Conservation (phyloP, 2,329 filamentous ascomycete genomes). For the Fusarium citri region DNA sequence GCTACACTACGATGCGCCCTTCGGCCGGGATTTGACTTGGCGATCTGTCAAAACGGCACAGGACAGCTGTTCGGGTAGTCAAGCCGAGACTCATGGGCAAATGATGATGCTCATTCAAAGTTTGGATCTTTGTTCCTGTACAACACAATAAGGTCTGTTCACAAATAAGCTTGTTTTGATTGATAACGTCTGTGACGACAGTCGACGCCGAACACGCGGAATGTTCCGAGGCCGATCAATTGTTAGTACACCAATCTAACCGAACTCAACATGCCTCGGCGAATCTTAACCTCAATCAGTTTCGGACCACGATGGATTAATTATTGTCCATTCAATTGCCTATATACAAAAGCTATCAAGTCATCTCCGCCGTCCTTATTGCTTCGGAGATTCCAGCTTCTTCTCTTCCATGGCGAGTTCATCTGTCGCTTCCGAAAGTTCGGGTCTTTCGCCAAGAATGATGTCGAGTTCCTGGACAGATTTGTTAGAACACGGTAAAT, state of each 20-base stretch:
- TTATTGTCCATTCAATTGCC: not conserved
- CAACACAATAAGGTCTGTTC: not conserved
- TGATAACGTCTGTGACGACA: no score
- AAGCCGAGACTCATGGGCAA: not conserved
- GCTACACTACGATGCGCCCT: not conserved
- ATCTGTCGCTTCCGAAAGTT: slow-evolving; percentile 10
- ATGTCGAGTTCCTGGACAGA: slow-evolving; percentile 20
- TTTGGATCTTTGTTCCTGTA: not conserved
- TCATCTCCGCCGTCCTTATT: not conserved
- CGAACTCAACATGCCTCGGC: not conserved
- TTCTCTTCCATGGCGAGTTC: slow-evolving; percentile 33
- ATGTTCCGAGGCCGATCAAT: no score
- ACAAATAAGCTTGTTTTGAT: not conserved
- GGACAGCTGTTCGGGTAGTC: not conserved
- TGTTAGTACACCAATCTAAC: not conserved
- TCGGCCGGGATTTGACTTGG: not conserved
- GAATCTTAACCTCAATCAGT: not conserved
- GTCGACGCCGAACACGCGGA: no score
- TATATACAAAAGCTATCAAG: not conserved
- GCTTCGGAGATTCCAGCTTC: slow-evolving; percentile 1
- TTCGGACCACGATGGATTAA: not conserved
- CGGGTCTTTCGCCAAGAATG: slow-evolving; percentile 25
- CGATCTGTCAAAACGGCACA: not conserved
- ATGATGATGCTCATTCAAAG: not conserved
- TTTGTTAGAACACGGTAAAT: not conserved